A percentile compares a stretch with the other conserved stretches of the same genome.
Conservation (phyloP, 2,329 filamentous ascomycete species). For the Aspergillus glaucus region DNA sequence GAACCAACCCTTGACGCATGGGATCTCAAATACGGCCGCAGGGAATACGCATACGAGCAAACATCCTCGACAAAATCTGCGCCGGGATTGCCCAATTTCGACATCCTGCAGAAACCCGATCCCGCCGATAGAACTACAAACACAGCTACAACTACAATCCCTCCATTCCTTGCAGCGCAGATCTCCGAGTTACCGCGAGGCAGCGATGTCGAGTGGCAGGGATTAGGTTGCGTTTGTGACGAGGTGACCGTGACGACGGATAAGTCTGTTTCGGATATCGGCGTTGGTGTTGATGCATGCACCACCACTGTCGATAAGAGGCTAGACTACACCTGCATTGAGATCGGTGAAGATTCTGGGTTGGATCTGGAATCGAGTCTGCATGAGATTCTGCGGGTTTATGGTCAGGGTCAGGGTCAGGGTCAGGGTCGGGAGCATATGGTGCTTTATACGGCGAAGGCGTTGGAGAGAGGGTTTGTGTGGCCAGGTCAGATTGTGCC, state of each 20-base stretch:
- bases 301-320: conserved; percentile 17
- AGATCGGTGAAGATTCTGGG: conserved; percentile 18
- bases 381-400: conserved; percentile 15
- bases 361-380: conserved; percentile 18
- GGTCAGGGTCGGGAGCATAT: conserved; percentile 18
- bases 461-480: conserved; percentile 10
- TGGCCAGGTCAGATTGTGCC: conserved; percentile 36
- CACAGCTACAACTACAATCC: conserved; percentile 30
- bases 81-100: conserved; percentile 21
- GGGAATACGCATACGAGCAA: conserved; percentile 41
- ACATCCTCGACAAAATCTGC: conserved; percentile 5
- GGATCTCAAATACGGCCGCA: conserved; percentile 52
- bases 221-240: conserved; percentile 50
- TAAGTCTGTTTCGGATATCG: too few relatives aligned
- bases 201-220: conserved; percentile 79
- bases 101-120: conserved; percentile 10
- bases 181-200: conserved; percentile 69
- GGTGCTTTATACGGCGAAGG: conserved; percentile 30
- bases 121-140: too few relatives aligned
- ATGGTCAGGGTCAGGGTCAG: conserved; percentile 9
- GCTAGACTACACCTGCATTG: conserved; percentile 24
- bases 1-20: conserved; percentile 41
- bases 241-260: conserved; percentile 14
- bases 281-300: conserved; percentile 3
- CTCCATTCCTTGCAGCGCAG: conserved; percentile 68